A percentile compares a stretch with the other conserved stretches of the same genome.
These are phyloP conservation scores for Hypoxylon sp. DNA, from an alignment of 2,329 filamentous ascomycete species.

Conservation along the genomic window DNA sequence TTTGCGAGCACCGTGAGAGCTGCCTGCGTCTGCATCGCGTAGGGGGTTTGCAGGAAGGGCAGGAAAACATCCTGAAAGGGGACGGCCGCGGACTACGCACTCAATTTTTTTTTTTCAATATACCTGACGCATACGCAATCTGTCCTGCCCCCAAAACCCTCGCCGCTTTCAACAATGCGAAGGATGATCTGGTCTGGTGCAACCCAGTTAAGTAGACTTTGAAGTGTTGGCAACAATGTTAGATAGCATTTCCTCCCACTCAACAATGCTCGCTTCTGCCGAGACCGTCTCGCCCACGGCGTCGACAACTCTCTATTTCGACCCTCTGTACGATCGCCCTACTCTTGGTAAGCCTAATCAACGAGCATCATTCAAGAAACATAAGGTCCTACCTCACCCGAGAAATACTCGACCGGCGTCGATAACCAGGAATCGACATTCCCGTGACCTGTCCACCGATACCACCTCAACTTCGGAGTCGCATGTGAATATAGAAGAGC, in stretches of 20 bases:
- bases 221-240: slow-evolving; percentile 32
- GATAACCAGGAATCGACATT: slow-evolving; percentile 33
- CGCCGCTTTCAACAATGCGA: slow-evolving; percentile 42
- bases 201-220: slow-evolving; percentile 42
- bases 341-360: slow-evolving; percentile 48
- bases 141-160: slow-evolving; percentile 29
- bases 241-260: slow-evolving; percentile 31
- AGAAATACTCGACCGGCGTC: slow-evolving; percentile 48
- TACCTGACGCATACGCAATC: slow-evolving; percentile 13
- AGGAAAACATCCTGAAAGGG: slow-evolving; percentile 24
- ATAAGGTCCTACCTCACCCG: slow-evolving; percentile 59
- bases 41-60: slow-evolving; percentile 40
- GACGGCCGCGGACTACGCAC: slow-evolving; percentile 20
- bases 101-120: slow-evolving; percentile 29
- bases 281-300: slow-evolving; percentile 51
- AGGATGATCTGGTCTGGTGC: slow-evolving; percentile 44
- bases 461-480: slow-evolving; percentile 47
- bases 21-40: slow-evolving; percentile 42
- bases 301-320: slow-evolving; percentile 52
- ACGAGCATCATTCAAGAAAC: slow-evolving; percentile 56
- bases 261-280: slow-evolving; percentile 52
- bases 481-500: slow-evolving; percentile 52
- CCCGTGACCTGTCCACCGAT: slow-evolving; percentile 51
- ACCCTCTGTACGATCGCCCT: slow-evolving; percentile 49
- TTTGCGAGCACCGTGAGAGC: slow-evolving; percentile 31